A percentile compares a stretch with the other conserved stretches of the same genome.
phyloP scores from a whole-genome alignment of 306 rosid species.

The Citrullus colocynthis region DNA sequence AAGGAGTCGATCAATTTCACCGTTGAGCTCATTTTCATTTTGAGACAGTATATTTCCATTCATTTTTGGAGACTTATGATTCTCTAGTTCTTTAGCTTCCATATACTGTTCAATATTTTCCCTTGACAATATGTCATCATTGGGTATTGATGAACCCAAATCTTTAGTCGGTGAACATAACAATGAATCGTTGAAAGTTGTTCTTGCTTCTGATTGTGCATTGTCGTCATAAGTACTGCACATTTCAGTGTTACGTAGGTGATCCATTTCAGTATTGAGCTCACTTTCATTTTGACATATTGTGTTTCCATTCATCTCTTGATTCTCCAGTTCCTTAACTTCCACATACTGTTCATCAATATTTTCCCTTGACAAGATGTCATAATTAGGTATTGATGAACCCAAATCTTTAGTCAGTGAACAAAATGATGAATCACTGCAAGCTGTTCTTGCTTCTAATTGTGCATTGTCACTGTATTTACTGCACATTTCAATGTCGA shows the following conservation, averaged over 20 bases:
- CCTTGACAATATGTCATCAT: constrained; percentile 12
- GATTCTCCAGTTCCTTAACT: constrained; percentile 12
- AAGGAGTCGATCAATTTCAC: constrained; percentile 17
- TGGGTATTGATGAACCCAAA: constrained; percentile 12
- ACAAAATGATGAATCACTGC: constrained; percentile 19
- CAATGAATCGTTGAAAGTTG: constrained; percentile 12
- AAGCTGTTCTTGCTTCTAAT: constrained; percentile 4
- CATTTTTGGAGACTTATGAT: constrained; percentile 14
- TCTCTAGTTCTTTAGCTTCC: constrained; percentile 17
- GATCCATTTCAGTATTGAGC: constrained; percentile 13
- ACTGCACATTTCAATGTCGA: neutral
- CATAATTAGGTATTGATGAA: constrained; percentile 15
- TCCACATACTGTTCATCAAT: constrained; percentile 14
- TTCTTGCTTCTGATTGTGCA: constrained; percentile 13
- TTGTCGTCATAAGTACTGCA: constrained; percentile 14
- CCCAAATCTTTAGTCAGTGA: constrained; percentile 11
- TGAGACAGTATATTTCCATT: constrained; percentile 12
- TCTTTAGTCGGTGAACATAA: constrained; percentile 18
- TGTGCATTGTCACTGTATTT: constrained; percentile 19
- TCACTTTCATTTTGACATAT: constrained; percentile 9
- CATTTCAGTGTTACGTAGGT: constrained; percentile 8
- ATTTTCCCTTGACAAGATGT: constrained; percentile 9
- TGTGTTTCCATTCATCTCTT: constrained; percentile 21
- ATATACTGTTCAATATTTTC: constrained; percentile 9
- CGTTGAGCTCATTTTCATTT: constrained; percentile 11